Conservation (phyloP, 164 flowering plant genomes). For the Dillenia turbinata region DNA sequence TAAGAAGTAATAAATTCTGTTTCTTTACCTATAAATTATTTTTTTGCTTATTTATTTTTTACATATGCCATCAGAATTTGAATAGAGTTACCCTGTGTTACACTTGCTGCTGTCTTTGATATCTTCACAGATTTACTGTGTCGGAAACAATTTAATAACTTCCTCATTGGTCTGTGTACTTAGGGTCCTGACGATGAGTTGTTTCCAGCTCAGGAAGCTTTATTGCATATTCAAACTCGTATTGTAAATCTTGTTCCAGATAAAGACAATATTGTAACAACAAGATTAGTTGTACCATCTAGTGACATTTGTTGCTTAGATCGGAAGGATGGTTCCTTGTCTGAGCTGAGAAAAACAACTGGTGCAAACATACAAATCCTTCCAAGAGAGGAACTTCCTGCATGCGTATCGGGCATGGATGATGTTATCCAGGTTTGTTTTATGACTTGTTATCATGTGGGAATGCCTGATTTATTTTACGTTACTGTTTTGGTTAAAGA, state of each 20-base stretch:
- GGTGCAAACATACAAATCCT: conserved; percentile 74
- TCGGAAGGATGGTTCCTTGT: conserved; percentile 63
- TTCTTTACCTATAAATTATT: background rate
- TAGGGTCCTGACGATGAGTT: conserved; percentile 97
- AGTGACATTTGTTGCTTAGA: conserved; percentile 73
- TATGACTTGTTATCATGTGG: no score
- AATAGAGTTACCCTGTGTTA: no score
- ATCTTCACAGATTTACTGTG: background rate
- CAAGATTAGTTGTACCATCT: conserved; percentile 73
- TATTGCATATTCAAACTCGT: conserved; percentile 87
- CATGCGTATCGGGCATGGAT: conserved; percentile 39
- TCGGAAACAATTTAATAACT: background rate
- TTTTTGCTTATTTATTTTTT: background rate
- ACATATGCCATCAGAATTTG: background rate
- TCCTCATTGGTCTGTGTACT: conserved; percentile 1
- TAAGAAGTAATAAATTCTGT: background rate
- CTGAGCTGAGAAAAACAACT: conserved; percentile 56
- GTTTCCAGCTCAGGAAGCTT: conserved; percentile 99
- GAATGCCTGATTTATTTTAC: no score
- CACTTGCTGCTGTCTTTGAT: no score
- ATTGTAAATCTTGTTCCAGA: conserved; percentile 87
- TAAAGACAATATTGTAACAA: conserved; percentile 71
- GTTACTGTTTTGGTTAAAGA: no score
- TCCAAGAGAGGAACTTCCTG: conserved; percentile 66
- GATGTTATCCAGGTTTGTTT: conserved; percentile 84